Evolutionary conservation across 1,139 yeast species (phyloP).

Genomic region (Magnusiomyces magnusii): DNA sequence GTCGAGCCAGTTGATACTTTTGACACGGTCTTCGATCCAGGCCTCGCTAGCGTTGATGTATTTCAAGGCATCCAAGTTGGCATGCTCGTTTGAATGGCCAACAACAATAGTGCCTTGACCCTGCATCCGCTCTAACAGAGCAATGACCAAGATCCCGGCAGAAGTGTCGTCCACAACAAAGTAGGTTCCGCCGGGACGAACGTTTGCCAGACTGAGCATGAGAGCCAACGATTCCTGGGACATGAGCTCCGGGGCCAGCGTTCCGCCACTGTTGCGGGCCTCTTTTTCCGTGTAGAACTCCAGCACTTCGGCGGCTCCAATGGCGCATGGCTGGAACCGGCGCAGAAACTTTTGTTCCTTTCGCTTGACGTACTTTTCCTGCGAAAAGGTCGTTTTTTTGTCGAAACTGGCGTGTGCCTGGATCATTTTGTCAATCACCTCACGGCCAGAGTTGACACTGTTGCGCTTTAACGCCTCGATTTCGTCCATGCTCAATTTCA

Average conservation of each 20-base stretch:
- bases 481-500: conserved; percentile 63
- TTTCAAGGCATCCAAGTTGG: conserved; percentile 64
- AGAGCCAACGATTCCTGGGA: conserved; percentile 78
- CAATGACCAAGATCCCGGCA: conserved; percentile 64
- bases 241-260: conserved; percentile 60
- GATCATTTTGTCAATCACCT: conserved; percentile 72
- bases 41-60: conserved; percentile 52
- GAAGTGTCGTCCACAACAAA: conserved; percentile 87
- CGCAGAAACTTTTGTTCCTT: conserved; percentile 83
- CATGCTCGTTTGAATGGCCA: conserved; percentile 88
- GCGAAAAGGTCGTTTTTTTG: conserved; percentile 81
- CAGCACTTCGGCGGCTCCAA: conserved; percentile 69
- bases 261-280: conserved; percentile 27
- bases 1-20: conserved; percentile 71
- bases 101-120: conserved; percentile 72
- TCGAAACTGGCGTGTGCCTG: conserved; percentile 81
- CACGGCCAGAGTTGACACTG: conserved; percentile 47
- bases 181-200: conserved; percentile 84
- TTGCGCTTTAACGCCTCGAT: conserved; percentile 66
- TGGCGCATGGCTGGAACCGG: conserved; percentile 71
- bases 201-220: conserved; percentile 67
- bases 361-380: conserved; percentile 83
- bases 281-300: conserved; percentile 73
- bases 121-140: conserved; percentile 84
- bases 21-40: conserved; percentile 47